phyloP scores from a whole-genome alignment of 768 basidiomycete genomes.

The Pleurotus salmoneostramineus region DNA sequence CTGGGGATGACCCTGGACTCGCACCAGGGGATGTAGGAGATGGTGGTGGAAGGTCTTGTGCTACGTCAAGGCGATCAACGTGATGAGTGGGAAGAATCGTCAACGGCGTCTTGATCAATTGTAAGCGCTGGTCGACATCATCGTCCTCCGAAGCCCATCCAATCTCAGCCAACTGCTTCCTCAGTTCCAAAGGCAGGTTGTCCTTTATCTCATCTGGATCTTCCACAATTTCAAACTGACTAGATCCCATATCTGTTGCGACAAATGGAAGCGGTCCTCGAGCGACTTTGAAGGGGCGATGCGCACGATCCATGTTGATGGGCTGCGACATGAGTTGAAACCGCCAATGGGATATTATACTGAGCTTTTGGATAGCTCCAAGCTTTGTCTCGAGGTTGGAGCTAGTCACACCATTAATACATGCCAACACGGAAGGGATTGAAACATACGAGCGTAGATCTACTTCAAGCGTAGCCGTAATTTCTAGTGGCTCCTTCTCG shows the following conservation, averaged over 20 bases:
- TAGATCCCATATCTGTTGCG: constrained; percentile 71
- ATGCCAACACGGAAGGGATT: background rate
- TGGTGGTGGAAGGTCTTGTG: constrained; percentile 16
- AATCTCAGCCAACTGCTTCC: constrained; percentile 64
- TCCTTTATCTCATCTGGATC: constrained; percentile 45
- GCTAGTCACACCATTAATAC: background rate
- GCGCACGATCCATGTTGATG: constrained; percentile 53
- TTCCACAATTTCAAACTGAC: constrained; percentile 50
- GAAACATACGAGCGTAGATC: constrained; percentile 38
- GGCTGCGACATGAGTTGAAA: constrained; percentile 65
- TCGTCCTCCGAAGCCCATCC: constrained; percentile 68
- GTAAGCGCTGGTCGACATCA: constrained; percentile 48
- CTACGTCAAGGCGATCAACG: constrained; percentile 45
- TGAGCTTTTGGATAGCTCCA: constrained; percentile 51
- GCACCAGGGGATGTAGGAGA: constrained; percentile 26
- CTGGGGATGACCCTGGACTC: constrained; percentile 29
- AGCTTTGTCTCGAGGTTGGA: constrained; percentile 43
- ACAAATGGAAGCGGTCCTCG: constrained; percentile 71
- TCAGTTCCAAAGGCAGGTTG: constrained; percentile 59
- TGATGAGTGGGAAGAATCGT: constrained; percentile 58
- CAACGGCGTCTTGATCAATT: constrained; percentile 62
- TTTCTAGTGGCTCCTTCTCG: constrained; percentile 51
- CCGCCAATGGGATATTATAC: constrained; percentile 59
- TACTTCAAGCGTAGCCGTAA: constrained; percentile 45
- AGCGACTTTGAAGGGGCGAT: constrained; percentile 69